These are phyloP conservation scores for Amylostereum chailletii DNA, from an alignment of 1,284 basidiomycete genomes.

Conservation along the genomic window DNA sequence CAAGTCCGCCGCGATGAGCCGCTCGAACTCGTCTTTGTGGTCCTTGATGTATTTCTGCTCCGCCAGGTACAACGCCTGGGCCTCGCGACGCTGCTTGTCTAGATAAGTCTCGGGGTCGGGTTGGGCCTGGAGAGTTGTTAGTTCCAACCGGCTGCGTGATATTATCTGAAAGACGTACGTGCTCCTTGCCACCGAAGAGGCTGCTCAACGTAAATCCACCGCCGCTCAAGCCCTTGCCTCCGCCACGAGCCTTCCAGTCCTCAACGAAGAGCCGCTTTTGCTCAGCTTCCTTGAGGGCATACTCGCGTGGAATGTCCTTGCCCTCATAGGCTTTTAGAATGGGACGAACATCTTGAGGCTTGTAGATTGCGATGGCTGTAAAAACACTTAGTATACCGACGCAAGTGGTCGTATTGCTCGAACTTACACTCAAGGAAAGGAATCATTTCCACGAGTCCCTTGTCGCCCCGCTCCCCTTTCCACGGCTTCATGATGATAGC, in stretches of 20 bases:
- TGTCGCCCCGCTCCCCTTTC: slow-evolving; percentile 76
- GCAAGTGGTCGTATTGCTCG: background rate
- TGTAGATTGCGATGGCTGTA: slow-evolving; percentile 84
- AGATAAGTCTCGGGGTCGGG: slow-evolving; percentile 75
- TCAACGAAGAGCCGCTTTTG: slow-evolving; percentile 71
- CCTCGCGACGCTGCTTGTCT: slow-evolving; percentile 84
- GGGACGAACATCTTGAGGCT: slow-evolving; percentile 78
- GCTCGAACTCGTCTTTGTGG: slow-evolving; percentile 78
- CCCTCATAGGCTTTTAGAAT: slow-evolving; percentile 81
- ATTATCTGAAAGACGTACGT: slow-evolving; percentile 15
- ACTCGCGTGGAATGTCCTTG: slow-evolving; percentile 86
- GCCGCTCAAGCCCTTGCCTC: slow-evolving; percentile 31
- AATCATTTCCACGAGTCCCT: slow-evolving; percentile 82
- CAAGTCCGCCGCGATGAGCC: slow-evolving; percentile 74
- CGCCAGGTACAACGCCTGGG: slow-evolving; percentile 76
- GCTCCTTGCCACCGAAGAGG: slow-evolving; percentile 45
- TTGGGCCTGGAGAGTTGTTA: slow-evolving; percentile 15
- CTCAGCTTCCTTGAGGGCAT: slow-evolving; percentile 80
- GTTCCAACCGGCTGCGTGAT: no score
- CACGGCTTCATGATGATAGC: slow-evolving; percentile 81
- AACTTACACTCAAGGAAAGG: slow-evolving; percentile 92
- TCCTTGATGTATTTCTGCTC: slow-evolving; percentile 84
- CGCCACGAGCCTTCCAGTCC: slow-evolving; percentile 70
- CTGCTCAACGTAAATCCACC: slow-evolving; percentile 49
- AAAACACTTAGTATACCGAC: slow-evolving; percentile 5